Evolutionary conservation across 2,329 filamentous ascomycete species (phyloP), one percentile per base, ranked within the genome.

Genomic region (Clonostachys sp.): DNA sequence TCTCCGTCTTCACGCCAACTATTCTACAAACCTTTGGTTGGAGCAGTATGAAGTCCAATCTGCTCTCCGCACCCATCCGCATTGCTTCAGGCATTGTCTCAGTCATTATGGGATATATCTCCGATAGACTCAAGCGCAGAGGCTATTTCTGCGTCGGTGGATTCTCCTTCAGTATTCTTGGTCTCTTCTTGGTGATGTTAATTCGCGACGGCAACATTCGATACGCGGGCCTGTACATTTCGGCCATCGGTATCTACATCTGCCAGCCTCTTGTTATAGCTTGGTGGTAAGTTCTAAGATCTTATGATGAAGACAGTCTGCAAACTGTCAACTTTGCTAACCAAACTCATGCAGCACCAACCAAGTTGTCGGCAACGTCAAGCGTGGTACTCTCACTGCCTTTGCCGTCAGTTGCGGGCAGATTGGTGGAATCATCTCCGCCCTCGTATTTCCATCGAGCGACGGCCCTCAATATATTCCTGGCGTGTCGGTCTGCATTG

Each of bases 371-470:
- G 70, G 68, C 8, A 71, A 66, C 45, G 71, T 70, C 40, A 77
- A 76, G 55, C 66, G 68, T 45, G 70, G 72, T 17, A 68, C 68
- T 5, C 65, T 68, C 1, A 71, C 72, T 35, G 72, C 70, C 0
- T 67, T 74, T 53, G 70, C 73, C 46, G 71, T 74, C 18, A 65
- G 62, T 6, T 64, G 73, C 39, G 72, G 73, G 0, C 74, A 75
- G 58, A 17, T 66, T 34, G 65, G 59, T n/a, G 63, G 64, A 24
- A 59, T 61, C 48, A 55, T 60, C 48, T 58, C 55, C 5, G 54
- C 55, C 3, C 34, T 57, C 46, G 45, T 60, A 53, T 52, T 62
- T 52, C 48, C 50, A 12, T 51, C 44, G 18, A 58, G 54, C 8
- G 51, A 56, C 42, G 52, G 47, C 10, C 55, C 47, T 42, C 61